Base-by-base conservation (phyloP, 2,329 filamentous ascomycete species). In the Epichloe scottii region DNA sequence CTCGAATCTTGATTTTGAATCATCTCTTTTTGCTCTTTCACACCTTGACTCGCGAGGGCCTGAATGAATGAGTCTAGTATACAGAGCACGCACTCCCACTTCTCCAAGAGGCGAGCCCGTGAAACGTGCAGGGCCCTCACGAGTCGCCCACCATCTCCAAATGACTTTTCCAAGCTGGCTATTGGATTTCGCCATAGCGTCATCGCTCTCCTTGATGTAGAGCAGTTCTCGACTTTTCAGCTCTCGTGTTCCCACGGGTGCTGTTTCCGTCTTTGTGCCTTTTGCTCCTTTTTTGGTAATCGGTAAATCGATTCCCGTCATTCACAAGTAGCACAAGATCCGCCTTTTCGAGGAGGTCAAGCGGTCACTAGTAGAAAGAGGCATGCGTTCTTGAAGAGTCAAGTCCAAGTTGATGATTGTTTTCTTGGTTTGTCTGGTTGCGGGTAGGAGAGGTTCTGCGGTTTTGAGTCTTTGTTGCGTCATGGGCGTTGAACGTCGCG, bases 161-260 rank as follows among this genome's bases (percentile, higher is more conserved):
- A 63, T 53, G 60, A 63, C 60, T 62, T 56, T 63, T 62, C 60
- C 62, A 63, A 63, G 62, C 62, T 63, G 62, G 62, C 61, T 63
- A 62, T 63, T 63, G 62, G 60, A 63, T 63, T 63, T 63, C 62
- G 60, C 62, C 59, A 62, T 63, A 63, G 62, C 62, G 57, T 63
- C 58, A 59, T 63, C 60, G 62, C 62, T 63, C 61, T 62, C 50
- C 52, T 48, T 43, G 37, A 50, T 48, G 41, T 42, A 40, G 37
- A 53, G 37, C 51, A 19, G n/a, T 35, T 47, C 42, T 43, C 34
- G 41, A 15, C 19, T 35, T 47, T 17, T 41, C 26, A 23, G 19
- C n/a, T 19, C 40, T 49, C 40, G 21, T 19, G n/a, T 49, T 49
- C 37, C 37, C 48, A 21, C 33, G 26, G 33, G 11, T 33, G 21